phyloP scores from a whole-genome alignment of 2,329 filamentous ascomycete species.

The Verticillium isaacii region DNA sequence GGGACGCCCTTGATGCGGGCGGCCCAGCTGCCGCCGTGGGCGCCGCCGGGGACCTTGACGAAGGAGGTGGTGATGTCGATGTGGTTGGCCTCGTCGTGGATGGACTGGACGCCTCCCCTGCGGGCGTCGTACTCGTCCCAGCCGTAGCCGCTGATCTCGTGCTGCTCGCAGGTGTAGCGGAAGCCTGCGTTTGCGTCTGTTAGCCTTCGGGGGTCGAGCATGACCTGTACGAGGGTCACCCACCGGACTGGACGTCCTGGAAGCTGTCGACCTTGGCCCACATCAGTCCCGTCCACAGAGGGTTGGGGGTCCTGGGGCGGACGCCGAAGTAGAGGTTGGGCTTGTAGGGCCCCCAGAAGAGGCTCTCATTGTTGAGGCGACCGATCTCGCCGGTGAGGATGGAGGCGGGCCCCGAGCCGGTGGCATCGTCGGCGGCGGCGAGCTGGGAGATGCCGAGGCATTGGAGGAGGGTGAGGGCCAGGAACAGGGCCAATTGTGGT shows the following conservation, averaged over 20 bases:
- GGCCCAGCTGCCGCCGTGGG: constrained; percentile 87
- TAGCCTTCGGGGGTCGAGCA: no score
- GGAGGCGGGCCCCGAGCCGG: constrained; percentile 16
- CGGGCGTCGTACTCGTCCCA: constrained; percentile 97
- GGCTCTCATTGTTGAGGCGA: constrained; percentile 67
- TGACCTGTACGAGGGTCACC: background rate
- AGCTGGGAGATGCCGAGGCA: constrained; percentile 15
- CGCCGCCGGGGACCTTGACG: constrained; percentile 83
- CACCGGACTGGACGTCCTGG: constrained; percentile 69
- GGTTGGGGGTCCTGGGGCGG: constrained; percentile 74
- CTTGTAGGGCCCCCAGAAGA: constrained; percentile 94
- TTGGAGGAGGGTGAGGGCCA: constrained; percentile 16
- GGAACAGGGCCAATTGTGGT: constrained; percentile 20
- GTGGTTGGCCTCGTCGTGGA: constrained; percentile 83
- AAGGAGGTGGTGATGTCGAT: constrained; percentile 92
- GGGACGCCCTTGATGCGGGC: constrained; percentile 80
- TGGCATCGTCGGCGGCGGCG: constrained; percentile 14
- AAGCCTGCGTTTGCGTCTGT: constrained; percentile 54
- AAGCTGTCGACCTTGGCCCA: constrained; percentile 86
- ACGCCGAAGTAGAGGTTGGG: constrained; percentile 94
- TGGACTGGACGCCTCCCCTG: constrained; percentile 80
- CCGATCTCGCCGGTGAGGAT: constrained; percentile 45
- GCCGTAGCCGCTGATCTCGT: constrained; percentile 92
- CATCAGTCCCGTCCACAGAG: constrained; percentile 76
- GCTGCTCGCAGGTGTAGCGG: constrained; percentile 92